Base-by-base conservation (phyloP, 768 basidiomycete genomes). In the Xerocomus potaroensis region DNA sequence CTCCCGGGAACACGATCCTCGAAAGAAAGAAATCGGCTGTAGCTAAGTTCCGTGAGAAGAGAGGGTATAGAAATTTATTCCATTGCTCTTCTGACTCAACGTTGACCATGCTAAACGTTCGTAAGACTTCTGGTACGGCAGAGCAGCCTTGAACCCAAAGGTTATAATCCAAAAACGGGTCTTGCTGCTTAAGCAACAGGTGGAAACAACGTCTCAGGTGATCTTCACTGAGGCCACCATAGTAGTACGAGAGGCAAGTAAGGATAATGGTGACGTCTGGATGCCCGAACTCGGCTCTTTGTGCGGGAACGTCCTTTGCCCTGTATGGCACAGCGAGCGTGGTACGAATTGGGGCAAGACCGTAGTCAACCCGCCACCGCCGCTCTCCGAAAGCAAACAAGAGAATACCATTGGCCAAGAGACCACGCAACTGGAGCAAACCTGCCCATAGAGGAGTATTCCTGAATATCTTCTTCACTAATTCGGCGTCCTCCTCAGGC, bases 371-470 rank as follows among this genome's bases (percentile, higher is more conserved):
- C 3, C 62, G 41, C 57, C 57, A 64, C 18, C 62, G 49, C 9
- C 54, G 49, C 36, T 64, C 63, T 34, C 32, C 47, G 8, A 64
- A 41, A n/a, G 40, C 47, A 42, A 47, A 52, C 10, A 55, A 19
- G 4, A 64, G 46, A 10, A 62, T 49, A 3, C 53, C 60, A 29
- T 36, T 54, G 11, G 55, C 57, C 3, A 69, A 35, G 30, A 69
- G 55, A 5, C 67, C 67, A n/a, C 67, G 67, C 18, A 70, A 38
- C 9, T 65, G 45, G 10, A 69, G 47, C 4, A 69, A 34, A 16
- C 48, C 53, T 6, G 30, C n/a, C 54, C 59, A 62, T 14, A 54
- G 5, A 6, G 24, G 10, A 0, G 41, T 46, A 18, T 34, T 18
- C 19, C 26, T 29, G 30, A 36, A 37, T 12, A 23, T 40, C 11